phyloP scores from a whole-genome alignment of 768 basidiomycete species.

The Amanita brunnescens region DNA sequence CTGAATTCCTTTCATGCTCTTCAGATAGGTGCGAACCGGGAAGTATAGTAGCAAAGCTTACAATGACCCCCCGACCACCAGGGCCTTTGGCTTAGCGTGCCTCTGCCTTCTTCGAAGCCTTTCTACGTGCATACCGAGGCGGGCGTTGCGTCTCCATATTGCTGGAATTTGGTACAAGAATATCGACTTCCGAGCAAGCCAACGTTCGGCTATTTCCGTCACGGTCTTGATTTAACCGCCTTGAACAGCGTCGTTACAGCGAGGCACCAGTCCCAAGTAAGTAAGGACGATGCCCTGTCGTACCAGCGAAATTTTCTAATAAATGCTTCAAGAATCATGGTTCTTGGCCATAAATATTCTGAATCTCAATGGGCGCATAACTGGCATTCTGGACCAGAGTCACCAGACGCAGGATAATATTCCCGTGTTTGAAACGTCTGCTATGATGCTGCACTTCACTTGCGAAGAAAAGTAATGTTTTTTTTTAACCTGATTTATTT shows the following conservation, averaged over 20 bases:
- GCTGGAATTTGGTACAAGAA: constrained; percentile 42
- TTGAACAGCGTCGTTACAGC: no score
- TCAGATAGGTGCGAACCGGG: no score
- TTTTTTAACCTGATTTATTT: not conserved
- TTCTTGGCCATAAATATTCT: constrained; percentile 67
- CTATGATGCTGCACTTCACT: constrained; percentile 73
- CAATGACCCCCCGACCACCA: no score
- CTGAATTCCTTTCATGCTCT: no score
- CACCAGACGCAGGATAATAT: constrained; percentile 56
- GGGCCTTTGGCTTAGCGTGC: not conserved
- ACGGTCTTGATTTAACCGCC: no score
- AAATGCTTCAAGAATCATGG: constrained; percentile 43
- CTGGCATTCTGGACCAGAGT: constrained; percentile 54
- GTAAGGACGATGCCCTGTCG: no score
- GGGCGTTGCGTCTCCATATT: constrained; percentile 37
- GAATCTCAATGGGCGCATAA: constrained; percentile 70
- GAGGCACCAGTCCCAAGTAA: no score
- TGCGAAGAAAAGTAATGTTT: not conserved
- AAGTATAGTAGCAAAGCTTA: no score
- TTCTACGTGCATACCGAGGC: constrained; percentile 29
- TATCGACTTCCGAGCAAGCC: no score
- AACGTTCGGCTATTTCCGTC: constrained; percentile 17
- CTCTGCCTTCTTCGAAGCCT: constrained; percentile 13
- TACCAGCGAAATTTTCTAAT: constrained; percentile 28
- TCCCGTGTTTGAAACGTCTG: constrained; percentile 66